These are phyloP conservation scores for Ulmus americana DNA, from an alignment of 331 rosid genomes.

Conservation along the genomic window DNA sequence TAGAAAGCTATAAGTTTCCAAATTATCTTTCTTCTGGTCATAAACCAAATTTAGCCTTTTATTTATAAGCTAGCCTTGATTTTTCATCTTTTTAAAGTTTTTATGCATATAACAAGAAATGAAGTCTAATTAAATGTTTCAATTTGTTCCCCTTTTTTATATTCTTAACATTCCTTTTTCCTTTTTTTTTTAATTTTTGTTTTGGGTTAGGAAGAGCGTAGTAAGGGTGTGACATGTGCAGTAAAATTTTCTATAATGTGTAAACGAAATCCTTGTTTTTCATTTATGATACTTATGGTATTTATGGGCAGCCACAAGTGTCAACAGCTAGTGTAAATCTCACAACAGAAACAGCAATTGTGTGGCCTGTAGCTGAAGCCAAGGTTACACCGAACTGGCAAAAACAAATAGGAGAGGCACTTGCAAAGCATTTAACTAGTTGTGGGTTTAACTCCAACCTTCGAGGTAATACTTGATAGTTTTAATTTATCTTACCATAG, in stretches of 20 bases:
- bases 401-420: conserved; percentile 67
- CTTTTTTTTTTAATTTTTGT: background rate
- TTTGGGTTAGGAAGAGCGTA: background rate
- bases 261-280: conserved; percentile 15
- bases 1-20: too few species aligned
- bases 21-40: too few species aligned
- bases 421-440: conserved; percentile 73
- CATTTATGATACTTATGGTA: conserved; percentile 10
- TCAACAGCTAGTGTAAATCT: conserved; percentile 81
- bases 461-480: conserved; percentile 42
- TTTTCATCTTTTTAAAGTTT: too few species aligned
- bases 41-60: too few species aligned
- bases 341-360: conserved; percentile 73
- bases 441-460: conserved; percentile 77
- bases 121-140: too few species aligned
- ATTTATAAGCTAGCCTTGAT: too few species aligned
- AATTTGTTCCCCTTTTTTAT: too few species aligned
- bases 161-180: too few species aligned
- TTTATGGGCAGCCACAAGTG: conserved; percentile 64
- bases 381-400: conserved; percentile 55
- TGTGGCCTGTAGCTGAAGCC: conserved; percentile 61
- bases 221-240: background rate
- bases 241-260: conserved; percentile 4
- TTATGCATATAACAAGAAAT: too few species aligned
- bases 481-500: conserved; percentile 5